phyloP scores from a whole-genome alignment of 148 eudicot species.

The Polygonum maritimum region DNA sequence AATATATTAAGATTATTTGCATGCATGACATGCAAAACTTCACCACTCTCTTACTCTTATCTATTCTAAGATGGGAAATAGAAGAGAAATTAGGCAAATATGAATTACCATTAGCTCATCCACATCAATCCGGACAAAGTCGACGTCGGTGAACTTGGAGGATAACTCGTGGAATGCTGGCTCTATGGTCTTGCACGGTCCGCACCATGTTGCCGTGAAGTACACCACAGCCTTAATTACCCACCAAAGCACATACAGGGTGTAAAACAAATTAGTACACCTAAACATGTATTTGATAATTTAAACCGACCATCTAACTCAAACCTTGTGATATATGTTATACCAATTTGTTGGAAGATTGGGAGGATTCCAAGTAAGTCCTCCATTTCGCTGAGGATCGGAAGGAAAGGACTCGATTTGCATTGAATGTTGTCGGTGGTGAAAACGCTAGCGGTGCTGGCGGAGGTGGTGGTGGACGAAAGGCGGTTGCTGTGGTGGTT shows the following conservation, averaged over 20 bases:
- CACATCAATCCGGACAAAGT: constrained; percentile 79
- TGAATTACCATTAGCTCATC: constrained; percentile 62
- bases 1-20: too few species aligned
- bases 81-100: background rate
- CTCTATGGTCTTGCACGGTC: constrained; percentile 57
- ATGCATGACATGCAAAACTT: too few species aligned
- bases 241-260: background rate
- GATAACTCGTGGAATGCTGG: constrained; percentile 55
- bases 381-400: background rate
- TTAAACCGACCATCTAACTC: too few species aligned
- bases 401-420: background rate
- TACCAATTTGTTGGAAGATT: constrained; percentile 10
- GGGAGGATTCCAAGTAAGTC: constrained; percentile 8
- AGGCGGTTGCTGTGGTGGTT: background rate
- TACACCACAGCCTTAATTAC: constrained; percentile 42
- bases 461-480: background rate
- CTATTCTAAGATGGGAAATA: too few species aligned
- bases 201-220: constrained; percentile 86
- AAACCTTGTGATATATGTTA: too few species aligned
- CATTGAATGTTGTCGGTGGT: background rate
- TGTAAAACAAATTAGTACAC: background rate
- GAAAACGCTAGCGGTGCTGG: background rate
- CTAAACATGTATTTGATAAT: background rate
- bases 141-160: constrained; percentile 44
- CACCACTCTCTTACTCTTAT: too few species aligned